Evolutionary conservation across 441 rosid species (phyloP).

Genomic region (Pelargonium cotyledonis): DNA sequence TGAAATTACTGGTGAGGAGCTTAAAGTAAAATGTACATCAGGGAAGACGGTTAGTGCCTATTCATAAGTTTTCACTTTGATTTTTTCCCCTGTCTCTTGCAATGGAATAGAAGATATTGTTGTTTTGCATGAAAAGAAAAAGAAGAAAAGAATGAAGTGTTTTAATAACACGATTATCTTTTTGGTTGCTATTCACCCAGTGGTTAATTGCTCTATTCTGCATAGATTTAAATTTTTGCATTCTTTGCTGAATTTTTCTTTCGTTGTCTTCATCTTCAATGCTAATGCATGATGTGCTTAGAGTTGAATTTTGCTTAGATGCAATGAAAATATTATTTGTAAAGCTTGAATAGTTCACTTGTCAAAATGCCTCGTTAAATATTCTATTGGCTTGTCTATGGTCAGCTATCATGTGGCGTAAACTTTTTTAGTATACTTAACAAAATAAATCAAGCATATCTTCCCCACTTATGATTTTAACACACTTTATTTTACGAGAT

Average conservation of each 20-base stretch:
- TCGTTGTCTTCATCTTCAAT: not conserved
- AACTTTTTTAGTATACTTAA: not conserved
- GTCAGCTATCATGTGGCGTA: too few species aligned
- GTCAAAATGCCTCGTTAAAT: too few species aligned
- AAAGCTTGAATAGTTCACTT: too few species aligned
- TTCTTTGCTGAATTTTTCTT: not conserved
- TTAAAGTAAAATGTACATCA: slow-evolving; percentile 44
- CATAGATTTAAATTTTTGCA: not conserved
- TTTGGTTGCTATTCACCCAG: not conserved
- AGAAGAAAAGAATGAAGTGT: not conserved
- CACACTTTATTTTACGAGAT: not conserved
- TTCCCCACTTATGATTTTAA: not conserved
- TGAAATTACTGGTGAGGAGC: slow-evolving; percentile 45
- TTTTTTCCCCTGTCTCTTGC: not conserved
- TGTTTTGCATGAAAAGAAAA: too few species aligned
- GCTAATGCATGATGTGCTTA: not conserved
- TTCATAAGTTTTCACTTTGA: slow-evolving; percentile 10
- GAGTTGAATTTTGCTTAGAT: too few species aligned
- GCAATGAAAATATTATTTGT: too few species aligned
- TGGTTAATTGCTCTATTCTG: not conserved
- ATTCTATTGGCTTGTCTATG: too few species aligned
- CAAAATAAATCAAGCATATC: not conserved
- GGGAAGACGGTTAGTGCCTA: slow-evolving; percentile 53
- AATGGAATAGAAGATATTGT: not conserved
- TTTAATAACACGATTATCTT: not conserved